phyloP scores from a whole-genome alignment of 2,329 filamentous ascomycete species.

The Teratosphaeria destructans region DNA sequence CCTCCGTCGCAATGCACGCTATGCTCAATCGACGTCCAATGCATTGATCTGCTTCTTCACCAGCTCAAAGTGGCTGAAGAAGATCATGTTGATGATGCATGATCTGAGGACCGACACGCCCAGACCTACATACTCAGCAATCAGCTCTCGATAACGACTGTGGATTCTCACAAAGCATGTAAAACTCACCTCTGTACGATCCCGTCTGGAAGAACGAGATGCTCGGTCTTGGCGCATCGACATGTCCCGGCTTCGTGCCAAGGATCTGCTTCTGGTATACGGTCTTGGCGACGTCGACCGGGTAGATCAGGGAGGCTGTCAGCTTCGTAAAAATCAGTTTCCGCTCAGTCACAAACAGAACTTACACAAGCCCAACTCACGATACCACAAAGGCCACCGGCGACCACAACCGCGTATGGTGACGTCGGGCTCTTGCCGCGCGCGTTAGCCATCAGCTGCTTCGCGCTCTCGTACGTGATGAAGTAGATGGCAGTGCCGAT shows the following conservation, averaged over 20 bases:
- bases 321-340: conserved; percentile 3
- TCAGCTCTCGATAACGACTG: background rate
- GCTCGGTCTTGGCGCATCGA: conserved; percentile 41
- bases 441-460: conserved; percentile 68
- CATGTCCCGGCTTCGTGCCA: conserved; percentile 49
- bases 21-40: conserved; percentile 11
- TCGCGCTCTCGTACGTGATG: conserved; percentile 78
- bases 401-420: conserved; percentile 65
- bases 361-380: conserved; percentile 73
- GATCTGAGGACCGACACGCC: conserved; percentile 76
- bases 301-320: conserved; percentile 35
- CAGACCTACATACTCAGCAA: conserved; percentile 34
- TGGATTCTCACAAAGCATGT: background rate
- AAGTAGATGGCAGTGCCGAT: conserved; percentile 80
- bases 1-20: background rate
- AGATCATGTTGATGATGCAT: conserved; percentile 75
- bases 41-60: conserved; percentile 52
- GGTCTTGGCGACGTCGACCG: conserved; percentile 72
- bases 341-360: conserved; percentile 7
- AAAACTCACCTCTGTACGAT: conserved; percentile 60
- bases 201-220: conserved; percentile 67
- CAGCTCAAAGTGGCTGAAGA: conserved; percentile 81
- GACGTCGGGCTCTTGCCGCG: conserved; percentile 65
- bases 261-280: conserved; percentile 77
- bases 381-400: conserved; percentile 71